Percentiles rank a stretch among this genome's conserved stretches.
Evolutionary conservation across 208 protist genomes (phyloP).

Genomic region (Acanthamoeba sp.): DNA sequence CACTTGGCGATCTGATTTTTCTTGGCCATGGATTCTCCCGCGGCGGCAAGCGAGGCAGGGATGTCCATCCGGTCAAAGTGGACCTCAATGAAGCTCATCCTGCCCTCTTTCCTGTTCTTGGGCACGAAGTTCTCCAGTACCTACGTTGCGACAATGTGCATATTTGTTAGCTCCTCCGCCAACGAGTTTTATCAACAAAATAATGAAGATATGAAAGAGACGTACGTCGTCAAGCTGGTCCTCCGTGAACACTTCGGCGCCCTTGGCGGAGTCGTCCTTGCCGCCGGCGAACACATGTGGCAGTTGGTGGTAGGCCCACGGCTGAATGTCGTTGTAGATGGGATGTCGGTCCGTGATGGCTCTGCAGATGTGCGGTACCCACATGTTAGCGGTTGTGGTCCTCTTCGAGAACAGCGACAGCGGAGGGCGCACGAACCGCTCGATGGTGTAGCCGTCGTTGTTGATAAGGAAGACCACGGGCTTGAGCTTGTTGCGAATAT

Average conservation of each 20-base stretch:
- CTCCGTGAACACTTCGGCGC: neutral
- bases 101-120: conserved; percentile 25
- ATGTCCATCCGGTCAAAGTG: conserved; percentile 29
- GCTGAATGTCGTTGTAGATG: conserved; percentile 70
- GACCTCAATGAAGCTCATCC: conserved; percentile 15
- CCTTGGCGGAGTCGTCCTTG: conserved; percentile 17
- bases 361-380: neutral
- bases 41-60: neutral
- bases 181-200: no score
- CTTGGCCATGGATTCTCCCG: conserved; percentile 16
- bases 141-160: neutral
- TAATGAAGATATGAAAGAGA: neutral
- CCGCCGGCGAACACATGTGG: conserved; percentile 65
- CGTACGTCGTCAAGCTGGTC: conserved; percentile 21
- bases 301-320: conserved; percentile 66
- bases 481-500: conserved; percentile 74
- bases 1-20: conserved; percentile 30
- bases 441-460: conserved; percentile 78
- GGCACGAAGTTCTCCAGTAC: conserved; percentile 16
- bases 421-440: neutral
- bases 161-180: neutral
- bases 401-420: neutral
- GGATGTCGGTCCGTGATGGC: conserved; percentile 1
- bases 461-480: conserved; percentile 63
- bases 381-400: neutral